These are phyloP conservation scores for Wickerhamiella lipophila DNA, from an alignment of 805 yeast species.

Conservation along the genomic window DNA sequence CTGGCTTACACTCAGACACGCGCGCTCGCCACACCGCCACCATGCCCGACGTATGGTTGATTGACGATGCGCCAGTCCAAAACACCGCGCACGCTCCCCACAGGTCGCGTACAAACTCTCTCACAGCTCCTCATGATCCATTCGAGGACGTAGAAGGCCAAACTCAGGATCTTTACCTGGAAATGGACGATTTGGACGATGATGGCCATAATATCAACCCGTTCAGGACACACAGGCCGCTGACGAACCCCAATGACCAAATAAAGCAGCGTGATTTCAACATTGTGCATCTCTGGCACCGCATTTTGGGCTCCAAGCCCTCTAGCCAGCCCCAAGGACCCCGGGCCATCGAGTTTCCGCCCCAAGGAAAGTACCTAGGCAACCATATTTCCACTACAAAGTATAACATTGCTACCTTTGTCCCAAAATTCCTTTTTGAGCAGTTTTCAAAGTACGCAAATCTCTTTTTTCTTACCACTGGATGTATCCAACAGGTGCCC, in stretches of 20 bases:
- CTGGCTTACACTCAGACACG: too few relatives aligned
- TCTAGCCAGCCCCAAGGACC: conserved; percentile 33
- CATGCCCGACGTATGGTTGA: conserved; percentile 21
- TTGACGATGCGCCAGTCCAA: conserved; percentile 12
- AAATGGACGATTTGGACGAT: conserved; percentile 20
- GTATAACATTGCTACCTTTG: conserved; percentile 81
- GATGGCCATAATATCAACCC: conserved; percentile 10
- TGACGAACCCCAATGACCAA: background rate
- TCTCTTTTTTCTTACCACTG: conserved; percentile 81
- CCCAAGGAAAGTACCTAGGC: conserved; percentile 41
- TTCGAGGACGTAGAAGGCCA: conserved; percentile 9
- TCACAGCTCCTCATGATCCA: background rate
- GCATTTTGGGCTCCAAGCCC: conserved; percentile 14
- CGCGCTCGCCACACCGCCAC: background rate
- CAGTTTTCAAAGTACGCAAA: conserved; percentile 97
- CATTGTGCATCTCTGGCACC: conserved; percentile 25
- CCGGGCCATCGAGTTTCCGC: conserved; percentile 43
- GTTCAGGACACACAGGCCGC: conserved; percentile 8
- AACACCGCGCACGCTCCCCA: background rate
- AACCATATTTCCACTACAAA: conserved; percentile 92
- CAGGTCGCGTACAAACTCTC: background rate
- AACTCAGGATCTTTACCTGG: conserved; percentile 16
- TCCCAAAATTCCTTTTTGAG: conserved; percentile 90
- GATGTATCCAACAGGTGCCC: conserved; percentile 93
- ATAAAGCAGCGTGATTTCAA: conserved; percentile 24